A percentile compares a stretch with the other conserved stretches of the same genome.
These are phyloP conservation scores for Ophiocordyceps sinensis DNA, from an alignment of 2,329 filamentous ascomycete genomes.

Conservation along the genomic window DNA sequence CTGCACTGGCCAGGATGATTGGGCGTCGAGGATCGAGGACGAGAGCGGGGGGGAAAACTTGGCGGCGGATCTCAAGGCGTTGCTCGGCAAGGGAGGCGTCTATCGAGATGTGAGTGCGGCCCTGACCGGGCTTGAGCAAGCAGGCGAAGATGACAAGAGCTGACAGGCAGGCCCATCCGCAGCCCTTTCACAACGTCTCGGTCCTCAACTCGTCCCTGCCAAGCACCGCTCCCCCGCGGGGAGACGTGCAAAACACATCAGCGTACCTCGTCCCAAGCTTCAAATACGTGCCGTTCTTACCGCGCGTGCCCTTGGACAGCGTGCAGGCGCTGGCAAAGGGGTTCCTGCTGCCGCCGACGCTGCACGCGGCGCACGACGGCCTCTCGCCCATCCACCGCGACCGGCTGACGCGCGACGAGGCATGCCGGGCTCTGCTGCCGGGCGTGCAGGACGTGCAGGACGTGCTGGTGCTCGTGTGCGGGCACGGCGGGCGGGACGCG, in stretches of 20 bases:
- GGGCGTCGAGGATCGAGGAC: conserved; percentile 73
- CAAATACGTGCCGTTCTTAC: conserved; percentile 61
- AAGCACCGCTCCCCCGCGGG: conserved; percentile 32
- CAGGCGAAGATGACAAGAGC: too few relatives aligned
- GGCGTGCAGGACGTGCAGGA: conserved; percentile 49
- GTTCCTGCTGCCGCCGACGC: conserved; percentile 47
- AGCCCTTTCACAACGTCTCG: conserved; percentile 76
- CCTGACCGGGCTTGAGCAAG: too few relatives aligned
- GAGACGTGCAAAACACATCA: conserved; percentile 39
- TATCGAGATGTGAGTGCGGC: conserved; percentile 42
- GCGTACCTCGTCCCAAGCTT: conserved; percentile 74
- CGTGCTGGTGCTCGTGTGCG: conserved; percentile 72
- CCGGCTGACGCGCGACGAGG: conserved; percentile 33
- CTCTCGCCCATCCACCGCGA: conserved; percentile 45
- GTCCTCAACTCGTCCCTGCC: conserved; percentile 64
- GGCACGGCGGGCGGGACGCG: conserved; percentile 67
- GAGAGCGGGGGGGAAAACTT: conserved; percentile 54
- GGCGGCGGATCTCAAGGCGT: conserved; percentile 55
- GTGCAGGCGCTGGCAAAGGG: conserved; percentile 46
- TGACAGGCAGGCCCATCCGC: background rate
- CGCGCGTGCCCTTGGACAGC: conserved; percentile 42
- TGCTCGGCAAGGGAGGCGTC: conserved; percentile 54
- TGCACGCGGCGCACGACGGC: conserved; percentile 46
- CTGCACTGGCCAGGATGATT: conserved; percentile 67
- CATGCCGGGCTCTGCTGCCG: conserved; percentile 33